A percentile compares a stretch with the other conserved stretches of the same genome.
Evolutionary conservation across 2,329 filamentous ascomycete species (phyloP).

Genomic region (Aspergillus amoenus): DNA sequence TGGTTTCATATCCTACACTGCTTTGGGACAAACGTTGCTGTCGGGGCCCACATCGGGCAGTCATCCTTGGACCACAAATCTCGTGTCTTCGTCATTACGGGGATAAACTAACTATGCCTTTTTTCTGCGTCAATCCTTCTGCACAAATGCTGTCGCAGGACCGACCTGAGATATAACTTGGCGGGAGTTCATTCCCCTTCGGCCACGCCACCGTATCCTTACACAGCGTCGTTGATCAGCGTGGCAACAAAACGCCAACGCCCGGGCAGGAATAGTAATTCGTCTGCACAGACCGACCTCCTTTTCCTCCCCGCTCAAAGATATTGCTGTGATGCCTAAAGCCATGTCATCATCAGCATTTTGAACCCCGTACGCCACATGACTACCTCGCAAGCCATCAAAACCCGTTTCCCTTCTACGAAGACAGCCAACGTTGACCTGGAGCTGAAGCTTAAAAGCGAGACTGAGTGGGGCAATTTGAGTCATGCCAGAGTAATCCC

Average conservation of each 20-base stretch:
- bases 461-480: background rate
- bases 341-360: background rate
- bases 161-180: background rate
- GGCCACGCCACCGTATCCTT: background rate
- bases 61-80: background rate
- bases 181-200: background rate
- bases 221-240: background rate
- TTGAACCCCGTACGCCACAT: background rate
- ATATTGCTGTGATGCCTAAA: too few species aligned
- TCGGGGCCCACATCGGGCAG: background rate
- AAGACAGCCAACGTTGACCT: background rate
- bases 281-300: too few species aligned
- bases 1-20: too few species aligned
- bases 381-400: background rate
- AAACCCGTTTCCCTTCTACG: background rate
- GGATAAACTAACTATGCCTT: too few species aligned
- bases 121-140: too few species aligned
- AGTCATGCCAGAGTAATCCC: background rate
- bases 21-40: too few species aligned
- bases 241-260: background rate
- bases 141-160: too few species aligned
- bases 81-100: background rate
- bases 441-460: background rate
- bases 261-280: background rate
- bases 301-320: too few species aligned